These are phyloP conservation scores for Melaleuca quinquenervia DNA, from an alignment of 345 rosid species.

Conservation along the genomic window DNA sequence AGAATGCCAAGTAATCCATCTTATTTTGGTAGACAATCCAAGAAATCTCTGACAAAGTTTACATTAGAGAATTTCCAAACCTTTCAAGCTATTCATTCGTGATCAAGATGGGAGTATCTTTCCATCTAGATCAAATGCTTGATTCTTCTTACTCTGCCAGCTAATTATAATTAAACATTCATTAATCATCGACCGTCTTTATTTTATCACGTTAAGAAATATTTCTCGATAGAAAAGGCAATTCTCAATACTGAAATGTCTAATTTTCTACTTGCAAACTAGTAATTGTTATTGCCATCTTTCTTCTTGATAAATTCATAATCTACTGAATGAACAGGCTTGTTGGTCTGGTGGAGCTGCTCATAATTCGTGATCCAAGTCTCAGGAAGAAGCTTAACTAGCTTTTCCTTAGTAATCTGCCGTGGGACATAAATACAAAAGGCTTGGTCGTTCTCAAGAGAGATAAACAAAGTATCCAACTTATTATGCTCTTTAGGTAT, in stretches of 20 bases:
- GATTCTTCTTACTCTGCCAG: background rate
- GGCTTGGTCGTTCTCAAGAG: too few species aligned
- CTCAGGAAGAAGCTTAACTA: too few species aligned
- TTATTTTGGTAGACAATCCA: background rate
- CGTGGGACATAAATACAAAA: too few species aligned
- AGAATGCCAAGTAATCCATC: background rate
- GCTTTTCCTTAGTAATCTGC: too few species aligned
- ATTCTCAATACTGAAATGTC: background rate
- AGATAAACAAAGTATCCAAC: too few species aligned
- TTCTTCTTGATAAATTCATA: too few species aligned
- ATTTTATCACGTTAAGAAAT: background rate
- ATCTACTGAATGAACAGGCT: too few species aligned
- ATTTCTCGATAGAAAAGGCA: background rate
- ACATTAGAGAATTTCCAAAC: background rate
- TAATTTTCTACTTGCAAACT: background rate
- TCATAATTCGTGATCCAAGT: too few species aligned
- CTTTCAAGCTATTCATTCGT: background rate
- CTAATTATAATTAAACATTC: background rate
- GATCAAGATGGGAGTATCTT: background rate
- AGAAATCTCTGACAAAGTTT: background rate
- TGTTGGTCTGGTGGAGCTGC: too few species aligned
- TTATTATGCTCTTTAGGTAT: too few species aligned
- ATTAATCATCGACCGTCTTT: background rate
- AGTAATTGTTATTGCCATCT: too few species aligned
- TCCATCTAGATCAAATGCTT: background rate